phyloP scores from a whole-genome alignment of 2,329 filamentous ascomycete species.

The Grosmannia clavigera region DNA sequence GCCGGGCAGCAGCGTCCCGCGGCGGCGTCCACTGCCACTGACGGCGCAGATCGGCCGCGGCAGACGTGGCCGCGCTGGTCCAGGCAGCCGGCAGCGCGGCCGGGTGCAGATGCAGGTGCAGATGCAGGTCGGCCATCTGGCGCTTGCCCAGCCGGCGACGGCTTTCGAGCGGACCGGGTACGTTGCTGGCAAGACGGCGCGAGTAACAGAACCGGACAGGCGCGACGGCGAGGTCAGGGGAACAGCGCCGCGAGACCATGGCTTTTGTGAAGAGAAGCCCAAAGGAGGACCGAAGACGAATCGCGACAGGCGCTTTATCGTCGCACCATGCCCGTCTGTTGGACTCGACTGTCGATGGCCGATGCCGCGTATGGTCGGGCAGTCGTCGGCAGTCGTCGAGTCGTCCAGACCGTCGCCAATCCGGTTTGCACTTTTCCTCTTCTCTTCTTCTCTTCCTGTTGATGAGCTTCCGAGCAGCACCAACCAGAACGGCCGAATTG shows the following conservation, averaged over 20 bases:
- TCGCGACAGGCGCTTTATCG: too few species aligned
- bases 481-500: too few species aligned
- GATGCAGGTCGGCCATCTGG: conserved; percentile 37
- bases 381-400: too few species aligned
- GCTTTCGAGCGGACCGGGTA: conserved; percentile 42
- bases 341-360: too few species aligned
- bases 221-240: conserved; percentile 25
- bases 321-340: too few species aligned
- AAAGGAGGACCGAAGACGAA: background rate
- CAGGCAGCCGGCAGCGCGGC: conserved; percentile 13
- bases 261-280: conserved; percentile 17
- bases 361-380: too few species aligned
- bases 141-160: conserved; percentile 40
- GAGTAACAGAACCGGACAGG: conserved; percentile 26
- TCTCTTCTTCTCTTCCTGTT: too few species aligned
- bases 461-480: too few species aligned
- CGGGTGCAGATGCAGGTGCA: conserved; percentile 19
- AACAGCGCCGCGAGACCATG: conserved; percentile 17
- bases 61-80: conserved; percentile 15
- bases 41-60: conserved; percentile 27
- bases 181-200: conserved; percentile 23
- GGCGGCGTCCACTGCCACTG: conserved; percentile 43
- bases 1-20: conserved; percentile 11
- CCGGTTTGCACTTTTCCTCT: too few species aligned
- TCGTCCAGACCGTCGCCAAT: too few species aligned